Percentiles rank a stretch among this genome's conserved stretches.
These are phyloP conservation scores for Saturnispora besseyi DNA, from an alignment of 805 yeast genomes.

Conservation along the genomic window DNA sequence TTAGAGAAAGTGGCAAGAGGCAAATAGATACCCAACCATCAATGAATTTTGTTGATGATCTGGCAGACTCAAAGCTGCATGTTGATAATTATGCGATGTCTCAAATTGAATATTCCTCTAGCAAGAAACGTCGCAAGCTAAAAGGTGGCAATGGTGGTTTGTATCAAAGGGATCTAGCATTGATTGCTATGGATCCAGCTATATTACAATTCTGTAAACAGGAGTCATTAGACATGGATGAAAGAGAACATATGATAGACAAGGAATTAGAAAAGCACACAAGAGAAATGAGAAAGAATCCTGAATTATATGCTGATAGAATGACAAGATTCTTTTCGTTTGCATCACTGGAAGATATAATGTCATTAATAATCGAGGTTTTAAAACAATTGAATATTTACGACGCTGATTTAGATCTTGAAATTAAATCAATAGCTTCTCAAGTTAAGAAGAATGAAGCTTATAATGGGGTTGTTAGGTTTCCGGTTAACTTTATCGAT, in stretches of 20 bases:
- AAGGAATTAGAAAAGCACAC: conserved; percentile 17
- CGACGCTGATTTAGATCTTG: conserved; percentile 15
- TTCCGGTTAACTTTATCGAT: conserved; percentile 35
- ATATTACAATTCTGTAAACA: conserved; percentile 33
- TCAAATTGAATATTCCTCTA: conserved; percentile 35
- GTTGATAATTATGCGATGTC: conserved; percentile 31
- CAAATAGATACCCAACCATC: conserved; percentile 39
- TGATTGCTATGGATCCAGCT: conserved; percentile 44
- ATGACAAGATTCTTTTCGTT: conserved; percentile 45
- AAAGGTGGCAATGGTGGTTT: conserved; percentile 23
- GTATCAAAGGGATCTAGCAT: conserved; percentile 19
- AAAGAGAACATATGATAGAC: conserved; percentile 19
- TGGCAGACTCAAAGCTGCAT: conserved; percentile 15
- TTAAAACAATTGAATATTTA: conserved; percentile 35
- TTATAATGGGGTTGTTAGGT: conserved; percentile 28
- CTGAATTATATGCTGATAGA: conserved; percentile 32
- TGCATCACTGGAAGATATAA: conserved; percentile 34
- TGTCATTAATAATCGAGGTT: conserved; percentile 34
- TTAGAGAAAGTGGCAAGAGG: conserved; percentile 8
- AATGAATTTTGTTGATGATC: conserved; percentile 33
- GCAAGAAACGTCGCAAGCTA: conserved; percentile 26
- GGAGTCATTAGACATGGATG: conserved; percentile 17
- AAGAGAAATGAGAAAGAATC: conserved; percentile 12
- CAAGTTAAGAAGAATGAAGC: conserved; percentile 23
- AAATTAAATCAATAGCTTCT: conserved; percentile 17